Percentiles rank a stretch among this genome's conserved stretches.
Conservation (phyloP, 2,329 filamentous ascomycete genomes). For the Diaporthe sp. region DNA sequence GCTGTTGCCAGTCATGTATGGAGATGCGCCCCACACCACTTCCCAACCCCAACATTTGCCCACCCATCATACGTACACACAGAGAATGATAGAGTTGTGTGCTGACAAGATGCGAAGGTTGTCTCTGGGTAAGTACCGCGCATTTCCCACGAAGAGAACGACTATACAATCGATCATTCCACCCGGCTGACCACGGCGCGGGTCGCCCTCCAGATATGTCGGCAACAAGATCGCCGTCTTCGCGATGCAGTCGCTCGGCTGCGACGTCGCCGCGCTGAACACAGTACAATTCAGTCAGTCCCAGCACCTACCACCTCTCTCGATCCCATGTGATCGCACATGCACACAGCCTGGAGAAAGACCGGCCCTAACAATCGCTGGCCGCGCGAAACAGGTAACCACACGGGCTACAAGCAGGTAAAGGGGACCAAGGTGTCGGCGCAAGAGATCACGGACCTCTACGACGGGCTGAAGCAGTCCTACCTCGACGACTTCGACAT, state of each 20-base stretch:
- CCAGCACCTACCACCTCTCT: background rate
- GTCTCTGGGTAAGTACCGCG: conserved; percentile 57
- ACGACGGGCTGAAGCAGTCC: conserved; percentile 85
- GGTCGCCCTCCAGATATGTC: conserved; percentile 80
- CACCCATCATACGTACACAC: conserved; percentile 48
- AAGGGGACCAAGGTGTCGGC: conserved; percentile 87
- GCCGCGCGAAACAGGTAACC: conserved; percentile 78
- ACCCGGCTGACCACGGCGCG: conserved; percentile 36
- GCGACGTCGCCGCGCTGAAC: conserved; percentile 93
- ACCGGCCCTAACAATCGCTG: conserved; percentile 15
- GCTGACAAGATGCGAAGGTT: conserved; percentile 52
- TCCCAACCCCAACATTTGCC: conserved; percentile 46
- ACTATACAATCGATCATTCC: background rate
- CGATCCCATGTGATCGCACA: background rate
- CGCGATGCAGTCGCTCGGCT: conserved; percentile 92
- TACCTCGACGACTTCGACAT: conserved; percentile 92
- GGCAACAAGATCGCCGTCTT: conserved; percentile 98
- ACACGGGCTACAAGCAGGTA: conserved; percentile 91
- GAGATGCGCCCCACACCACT: conserved; percentile 43
- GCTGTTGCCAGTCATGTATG: conserved; percentile 96
- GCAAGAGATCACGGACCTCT: conserved; percentile 86
- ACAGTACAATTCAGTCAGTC: conserved; percentile 95
- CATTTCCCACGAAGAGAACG: background rate
- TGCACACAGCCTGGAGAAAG: background rate
- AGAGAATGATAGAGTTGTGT: conserved; percentile 59